These are phyloP conservation scores for Nematodospora anomalae DNA, from an alignment of 1,139 yeast species.

Conservation along the genomic window DNA sequence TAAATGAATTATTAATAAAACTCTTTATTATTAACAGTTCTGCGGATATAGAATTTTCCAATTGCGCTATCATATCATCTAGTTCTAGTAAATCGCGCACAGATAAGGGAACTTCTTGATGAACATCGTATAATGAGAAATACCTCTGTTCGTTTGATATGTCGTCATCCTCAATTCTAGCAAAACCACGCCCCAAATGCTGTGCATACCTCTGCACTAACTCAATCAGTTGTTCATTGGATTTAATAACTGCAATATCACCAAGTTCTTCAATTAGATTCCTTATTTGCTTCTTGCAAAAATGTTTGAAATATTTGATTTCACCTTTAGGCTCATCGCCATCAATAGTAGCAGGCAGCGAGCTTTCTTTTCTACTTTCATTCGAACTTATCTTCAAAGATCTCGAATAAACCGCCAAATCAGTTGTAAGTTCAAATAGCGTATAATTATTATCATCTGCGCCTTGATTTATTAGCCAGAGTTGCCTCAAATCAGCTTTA, in stretches of 20 bases:
- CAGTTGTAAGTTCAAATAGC: conserved; percentile 9
- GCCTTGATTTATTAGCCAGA: conserved; percentile 3
- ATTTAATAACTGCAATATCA: neutral
- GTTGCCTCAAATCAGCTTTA: conserved; percentile 12
- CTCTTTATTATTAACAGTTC: conserved; percentile 23
- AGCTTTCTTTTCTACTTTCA: neutral
- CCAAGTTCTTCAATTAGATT: neutral
- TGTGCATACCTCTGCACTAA: conserved; percentile 13
- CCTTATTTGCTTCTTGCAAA: conserved; percentile 10
- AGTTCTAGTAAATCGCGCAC: conserved; percentile 41
- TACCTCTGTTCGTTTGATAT: neutral
- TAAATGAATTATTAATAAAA: conserved; percentile 13
- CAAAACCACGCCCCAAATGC: conserved; percentile 7
- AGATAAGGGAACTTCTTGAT: conserved; percentile 22
- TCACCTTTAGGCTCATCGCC: neutral
- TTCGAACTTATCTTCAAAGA: conserved; percentile 1
- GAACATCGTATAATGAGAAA: conserved; percentile 27
- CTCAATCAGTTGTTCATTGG: conserved; percentile 6
- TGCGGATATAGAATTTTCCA: conserved; percentile 34
- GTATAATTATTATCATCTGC: conserved; percentile 3
- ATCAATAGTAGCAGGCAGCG: neutral
- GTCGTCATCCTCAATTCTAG: conserved; percentile 4
- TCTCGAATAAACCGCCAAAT: conserved; percentile 8
- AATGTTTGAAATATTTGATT: conserved; percentile 6
- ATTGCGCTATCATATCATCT: conserved; percentile 52